These are phyloP conservation scores for Botrytis galanthina DNA, from an alignment of 2,329 filamentous ascomycete genomes.

Conservation along the genomic window DNA sequence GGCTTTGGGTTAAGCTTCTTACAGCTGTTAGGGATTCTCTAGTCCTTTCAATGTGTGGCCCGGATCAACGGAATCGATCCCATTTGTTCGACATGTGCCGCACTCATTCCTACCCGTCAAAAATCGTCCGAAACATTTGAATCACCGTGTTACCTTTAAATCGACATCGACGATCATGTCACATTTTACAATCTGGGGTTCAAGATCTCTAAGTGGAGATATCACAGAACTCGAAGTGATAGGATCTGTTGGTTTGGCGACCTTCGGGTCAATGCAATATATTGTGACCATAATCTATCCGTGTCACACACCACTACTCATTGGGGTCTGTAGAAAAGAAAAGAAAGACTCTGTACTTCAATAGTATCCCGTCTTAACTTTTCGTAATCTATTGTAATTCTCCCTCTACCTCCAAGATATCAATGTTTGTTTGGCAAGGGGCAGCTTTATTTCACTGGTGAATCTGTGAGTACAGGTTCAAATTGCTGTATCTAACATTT, in stretches of 20 bases:
- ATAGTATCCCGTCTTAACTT: background rate
- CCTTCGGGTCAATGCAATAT: background rate
- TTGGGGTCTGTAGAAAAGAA: background rate
- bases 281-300: background rate
- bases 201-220: background rate
- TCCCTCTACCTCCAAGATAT: background rate
- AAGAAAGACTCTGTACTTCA: background rate
- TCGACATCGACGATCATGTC: constrained; percentile 14
- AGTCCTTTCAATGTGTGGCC: background rate
- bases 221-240: background rate
- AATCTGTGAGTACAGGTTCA: background rate
- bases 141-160: background rate
- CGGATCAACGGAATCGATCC: background rate
- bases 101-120: background rate
- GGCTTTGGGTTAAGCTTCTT: background rate
- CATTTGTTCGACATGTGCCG: constrained; percentile 4
- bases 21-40: background rate
- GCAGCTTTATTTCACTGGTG: background rate
- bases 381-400: too few species aligned
- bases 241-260: background rate
- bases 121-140: constrained; percentile 10
- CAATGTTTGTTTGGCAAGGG: background rate
- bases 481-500: background rate
- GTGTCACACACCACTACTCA: background rate
- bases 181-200: constrained; percentile 4